A percentile compares a stretch with the other conserved stretches of the same genome.
phyloP scores from a whole-genome alignment of 768 basidiomycete genomes.

The Leccinum rimulosum region DNA sequence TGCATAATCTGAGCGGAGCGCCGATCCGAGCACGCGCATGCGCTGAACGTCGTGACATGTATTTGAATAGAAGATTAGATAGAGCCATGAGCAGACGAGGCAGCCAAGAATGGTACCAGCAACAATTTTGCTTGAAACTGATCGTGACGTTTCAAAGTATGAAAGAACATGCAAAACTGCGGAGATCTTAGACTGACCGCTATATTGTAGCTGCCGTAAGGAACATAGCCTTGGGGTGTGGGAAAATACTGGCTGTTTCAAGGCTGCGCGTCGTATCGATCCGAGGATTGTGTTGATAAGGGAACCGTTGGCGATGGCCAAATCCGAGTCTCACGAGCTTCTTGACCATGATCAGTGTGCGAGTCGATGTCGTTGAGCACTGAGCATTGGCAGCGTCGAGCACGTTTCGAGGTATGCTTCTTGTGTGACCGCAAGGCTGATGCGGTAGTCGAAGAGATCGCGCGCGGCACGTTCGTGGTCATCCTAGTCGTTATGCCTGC shows the following conservation, averaged over 20 bases:
- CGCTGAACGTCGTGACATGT: background rate
- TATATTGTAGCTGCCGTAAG: background rate
- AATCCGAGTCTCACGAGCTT: background rate
- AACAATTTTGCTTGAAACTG: background rate
- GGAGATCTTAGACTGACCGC: background rate
- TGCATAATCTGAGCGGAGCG: background rate
- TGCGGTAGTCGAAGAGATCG: background rate
- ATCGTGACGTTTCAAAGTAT: constrained; percentile 7
- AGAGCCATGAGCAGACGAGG: constrained; percentile 3
- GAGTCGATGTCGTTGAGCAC: constrained; percentile 5
- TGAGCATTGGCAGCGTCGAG: constrained; percentile 1
- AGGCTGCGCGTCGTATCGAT: constrained; percentile 22
- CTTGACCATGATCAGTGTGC: constrained; percentile 20
- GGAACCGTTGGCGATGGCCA: constrained; percentile 2
- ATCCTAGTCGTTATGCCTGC: background rate
- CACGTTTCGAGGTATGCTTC: constrained; percentile 14
- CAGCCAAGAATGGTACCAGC: constrained; percentile 9
- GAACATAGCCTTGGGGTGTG: background rate
- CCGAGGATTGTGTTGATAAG: constrained; percentile 26
- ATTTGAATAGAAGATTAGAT: background rate
- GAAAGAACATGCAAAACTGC: constrained; percentile 12
- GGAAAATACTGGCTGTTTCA: background rate
- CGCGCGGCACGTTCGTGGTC: background rate
- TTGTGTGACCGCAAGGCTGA: constrained; percentile 5
- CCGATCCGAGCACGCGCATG: background rate